Evolutionary conservation across 495 filamentous ascomycete species (phyloP), one percentile per base, ranked within the genome.

Genomic region (Jackrogersella minutella): DNA sequence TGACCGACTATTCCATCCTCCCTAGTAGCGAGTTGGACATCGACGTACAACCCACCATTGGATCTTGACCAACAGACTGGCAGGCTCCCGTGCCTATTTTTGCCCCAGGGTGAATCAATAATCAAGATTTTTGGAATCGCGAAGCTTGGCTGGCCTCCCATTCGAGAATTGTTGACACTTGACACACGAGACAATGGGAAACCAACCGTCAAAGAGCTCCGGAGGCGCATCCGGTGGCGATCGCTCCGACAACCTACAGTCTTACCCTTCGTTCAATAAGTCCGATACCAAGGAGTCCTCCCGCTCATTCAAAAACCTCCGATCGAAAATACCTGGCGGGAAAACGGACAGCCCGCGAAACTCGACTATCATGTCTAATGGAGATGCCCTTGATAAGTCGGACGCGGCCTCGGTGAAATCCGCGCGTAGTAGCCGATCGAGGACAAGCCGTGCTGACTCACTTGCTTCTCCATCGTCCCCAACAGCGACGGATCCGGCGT

Each of bases 221-320:
- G 74, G 57, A 63, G 74, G 58, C 74, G 77, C 62, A 68, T 71
- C 54, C 58, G 75, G 68, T 67, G 70, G 63, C 59, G 77, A 64
- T 62, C 75, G 66, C 62, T 75, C 51, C 62, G 75, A 75, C 44
- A 73, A 51, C 60, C 78, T 94, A 55, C 88, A 90, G 75, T 89
- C 90, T 22, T 95, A 92, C 78, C 92, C 94, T 33, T 96, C 95
- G 19, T 93, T 99, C 77, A 90, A 89, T 75, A 92, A 91, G 73
- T 91, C 94, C 19, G 95, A 99, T 76, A 99, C 95, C 36, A 93
- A 93, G 77, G 96, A 97, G 67, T 98, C 95, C 8, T 83, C 91
- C 17, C 90, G 94, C 47, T 98, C 95, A 1, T 85, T 98, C 71
- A 95, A 84, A 88, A 94, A 71, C 75, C 88, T 77, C 83, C 86